These are phyloP conservation scores for Myriosclerotinia duriaeana DNA, from an alignment of 2,329 filamentous ascomycete genomes.

Conservation along the genomic window DNA sequence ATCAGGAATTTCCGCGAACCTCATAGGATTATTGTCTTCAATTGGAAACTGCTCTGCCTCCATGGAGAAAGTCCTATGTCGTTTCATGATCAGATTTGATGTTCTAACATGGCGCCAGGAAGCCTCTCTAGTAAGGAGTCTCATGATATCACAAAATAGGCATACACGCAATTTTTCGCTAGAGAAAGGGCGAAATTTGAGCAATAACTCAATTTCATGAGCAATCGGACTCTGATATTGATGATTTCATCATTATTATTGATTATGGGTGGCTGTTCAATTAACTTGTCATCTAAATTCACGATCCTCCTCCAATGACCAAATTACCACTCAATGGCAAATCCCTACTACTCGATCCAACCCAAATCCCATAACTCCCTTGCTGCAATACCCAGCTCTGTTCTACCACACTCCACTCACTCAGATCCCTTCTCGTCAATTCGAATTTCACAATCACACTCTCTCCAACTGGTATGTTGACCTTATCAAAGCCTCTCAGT, in stretches of 20 bases:
- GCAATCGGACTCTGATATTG: not conserved
- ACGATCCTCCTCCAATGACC: constrained; percentile 7
- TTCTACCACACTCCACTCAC: too few relatives aligned
- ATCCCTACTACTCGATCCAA: too few relatives aligned
- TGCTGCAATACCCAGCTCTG: too few relatives aligned
- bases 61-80: not conserved
- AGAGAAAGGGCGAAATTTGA: not conserved
- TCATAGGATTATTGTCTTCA: not conserved
- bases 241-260: not conserved
- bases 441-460: too few relatives aligned
- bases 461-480: too few relatives aligned
- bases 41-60: too few relatives aligned
- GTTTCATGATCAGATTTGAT: not conserved
- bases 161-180: not conserved
- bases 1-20: not conserved
- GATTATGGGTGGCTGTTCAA: not conserved
- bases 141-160: not conserved
- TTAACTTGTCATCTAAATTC: not conserved
- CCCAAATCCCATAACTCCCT: too few relatives aligned
- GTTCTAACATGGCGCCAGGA: not conserved
- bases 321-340: constrained; percentile 8
- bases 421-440: too few relatives aligned
- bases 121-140: not conserved
- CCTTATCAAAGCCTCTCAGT: too few relatives aligned
- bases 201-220: not conserved